Evolutionary conservation across 1,284 basidiomycete genomes (phyloP).

Genomic region (Boletus calvinii): DNA sequence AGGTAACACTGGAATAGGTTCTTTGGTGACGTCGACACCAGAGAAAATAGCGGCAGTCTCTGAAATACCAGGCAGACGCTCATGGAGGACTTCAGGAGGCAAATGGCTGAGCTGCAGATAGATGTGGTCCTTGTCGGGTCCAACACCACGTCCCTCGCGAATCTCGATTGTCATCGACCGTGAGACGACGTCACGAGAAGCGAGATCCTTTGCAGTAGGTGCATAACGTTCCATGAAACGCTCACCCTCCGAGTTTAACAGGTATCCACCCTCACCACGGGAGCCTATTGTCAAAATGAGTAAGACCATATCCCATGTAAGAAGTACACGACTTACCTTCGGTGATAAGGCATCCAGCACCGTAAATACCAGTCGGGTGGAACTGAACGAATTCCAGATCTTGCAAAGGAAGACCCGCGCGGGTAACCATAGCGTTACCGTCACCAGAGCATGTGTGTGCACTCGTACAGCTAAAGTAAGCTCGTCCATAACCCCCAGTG

Average conservation of each 20-base stretch:
- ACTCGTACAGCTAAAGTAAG: conserved; percentile 99
- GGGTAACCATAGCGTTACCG: conserved; percentile 97
- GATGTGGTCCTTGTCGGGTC: conserved; percentile 97
- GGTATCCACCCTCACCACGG: conserved; percentile 98
- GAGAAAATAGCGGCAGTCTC: conserved; percentile 99
- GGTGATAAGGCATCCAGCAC: conserved; percentile 98
- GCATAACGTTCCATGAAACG: conserved; percentile 99
- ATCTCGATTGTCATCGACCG: conserved; percentile 99
- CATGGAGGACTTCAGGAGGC: conserved; percentile 93
- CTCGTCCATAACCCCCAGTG: conserved; percentile 97
- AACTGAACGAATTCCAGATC: conserved; percentile 99
- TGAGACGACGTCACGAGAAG: conserved; percentile 98
- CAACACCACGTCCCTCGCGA: conserved; percentile 98
- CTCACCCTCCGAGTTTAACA: conserved; percentile 98
- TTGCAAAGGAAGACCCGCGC: conserved; percentile 96
- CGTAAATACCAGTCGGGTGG: conserved; percentile 99
- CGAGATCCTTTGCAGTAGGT: conserved; percentile 98
- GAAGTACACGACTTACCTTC: conserved; percentile 61
- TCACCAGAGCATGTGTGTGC: conserved; percentile 99
- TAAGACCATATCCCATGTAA: background rate
- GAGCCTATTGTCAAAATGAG: conserved; percentile 62
- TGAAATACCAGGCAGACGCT: conserved; percentile 98
- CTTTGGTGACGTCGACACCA: conserved; percentile 99
- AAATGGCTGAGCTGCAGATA: conserved; percentile 98
- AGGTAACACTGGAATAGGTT: conserved; percentile 95